Percentiles rank a stretch among this genome's conserved stretches.
These are phyloP conservation scores for Scedosporium boydii DNA, from an alignment of 2,329 filamentous ascomycete species.

Conservation along the genomic window DNA sequence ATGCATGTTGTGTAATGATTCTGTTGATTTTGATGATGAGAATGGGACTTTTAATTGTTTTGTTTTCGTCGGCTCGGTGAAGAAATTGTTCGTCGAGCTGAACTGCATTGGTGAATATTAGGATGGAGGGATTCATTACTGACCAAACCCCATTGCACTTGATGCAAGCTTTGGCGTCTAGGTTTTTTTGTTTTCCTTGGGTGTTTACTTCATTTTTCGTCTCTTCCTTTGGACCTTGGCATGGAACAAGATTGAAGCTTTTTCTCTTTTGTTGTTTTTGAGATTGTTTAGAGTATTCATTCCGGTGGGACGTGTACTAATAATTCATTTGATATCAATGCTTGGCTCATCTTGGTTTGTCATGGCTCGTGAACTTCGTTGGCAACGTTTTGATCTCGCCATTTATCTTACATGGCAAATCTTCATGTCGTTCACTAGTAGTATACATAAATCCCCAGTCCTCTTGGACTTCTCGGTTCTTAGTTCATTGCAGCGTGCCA, in stretches of 20 bases:
- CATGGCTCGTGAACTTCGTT: background rate
- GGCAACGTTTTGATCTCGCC: too few relatives aligned
- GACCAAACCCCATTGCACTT: too few relatives aligned
- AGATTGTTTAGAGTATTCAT: background rate
- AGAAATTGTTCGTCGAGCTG: background rate
- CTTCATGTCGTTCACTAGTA: too few relatives aligned
- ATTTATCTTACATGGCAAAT: too few relatives aligned
- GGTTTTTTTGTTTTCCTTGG: constrained; percentile 5
- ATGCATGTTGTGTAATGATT: background rate
- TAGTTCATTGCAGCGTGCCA: too few relatives aligned
- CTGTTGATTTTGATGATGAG: constrained; percentile 18
- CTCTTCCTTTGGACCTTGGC: background rate
- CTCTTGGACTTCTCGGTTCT: too few relatives aligned
- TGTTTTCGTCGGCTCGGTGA: background rate
- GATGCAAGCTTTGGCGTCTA: background rate
- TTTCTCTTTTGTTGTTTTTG: background rate
- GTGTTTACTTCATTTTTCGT: background rate
- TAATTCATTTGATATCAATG: background rate
- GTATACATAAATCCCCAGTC: too few relatives aligned
- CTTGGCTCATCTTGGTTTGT: background rate
- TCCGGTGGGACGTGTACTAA: background rate
- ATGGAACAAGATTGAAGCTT: background rate
- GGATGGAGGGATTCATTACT: too few relatives aligned
- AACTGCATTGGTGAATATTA: background rate
- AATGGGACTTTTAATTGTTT: background rate